A percentile compares a stretch with the other conserved stretches of the same genome.
Evolutionary conservation across 2,329 filamentous ascomycete species (phyloP).

Genomic region (Allantophomopsis cytisporea): DNA sequence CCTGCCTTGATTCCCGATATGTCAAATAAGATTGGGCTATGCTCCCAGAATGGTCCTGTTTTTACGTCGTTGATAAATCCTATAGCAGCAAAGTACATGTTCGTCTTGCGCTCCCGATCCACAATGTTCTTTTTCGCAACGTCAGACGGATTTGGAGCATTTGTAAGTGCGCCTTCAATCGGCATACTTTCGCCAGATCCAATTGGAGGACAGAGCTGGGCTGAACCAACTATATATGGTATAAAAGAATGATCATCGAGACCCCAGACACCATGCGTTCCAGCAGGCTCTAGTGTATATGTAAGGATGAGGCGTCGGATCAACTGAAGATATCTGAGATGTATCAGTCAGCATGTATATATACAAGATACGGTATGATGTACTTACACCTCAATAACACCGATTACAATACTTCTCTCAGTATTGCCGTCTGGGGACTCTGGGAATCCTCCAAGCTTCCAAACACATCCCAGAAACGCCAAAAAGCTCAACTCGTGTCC

Average conservation of each 20-base stretch:
- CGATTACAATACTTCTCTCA: constrained; percentile 71
- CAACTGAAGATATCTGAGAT: constrained; percentile 58
- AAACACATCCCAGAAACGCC: constrained; percentile 78
- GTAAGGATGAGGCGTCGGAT: constrained; percentile 73
- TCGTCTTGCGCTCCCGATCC: constrained; percentile 47
- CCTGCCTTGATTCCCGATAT: constrained; percentile 81
- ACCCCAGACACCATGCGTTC: constrained; percentile 96
- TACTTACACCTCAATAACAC: constrained; percentile 69
- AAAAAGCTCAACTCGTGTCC: constrained; percentile 93
- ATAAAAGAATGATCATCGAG: constrained; percentile 96
- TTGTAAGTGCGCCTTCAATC: constrained; percentile 62
- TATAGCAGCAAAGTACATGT: constrained; percentile 91
- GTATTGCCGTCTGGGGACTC: constrained; percentile 36
- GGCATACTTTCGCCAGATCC: constrained; percentile 49
- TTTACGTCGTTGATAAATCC: constrained; percentile 98
- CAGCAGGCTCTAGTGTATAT: constrained; percentile 94
- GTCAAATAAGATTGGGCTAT: constrained; percentile 88
- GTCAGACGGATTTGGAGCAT: constrained; percentile 57
- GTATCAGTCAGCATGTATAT: constrained; percentile 2
- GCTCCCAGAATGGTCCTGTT: constrained; percentile 90
- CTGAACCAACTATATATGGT: constrained; percentile 89
- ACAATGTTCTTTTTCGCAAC: constrained; percentile 54
- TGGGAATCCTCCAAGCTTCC: constrained; percentile 76
- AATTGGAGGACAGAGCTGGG: constrained; percentile 73
- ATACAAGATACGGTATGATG: constrained; percentile 1